These are phyloP conservation scores for Posidonia australis DNA, from an alignment of 106 monocot species.

Conservation along the genomic window DNA sequence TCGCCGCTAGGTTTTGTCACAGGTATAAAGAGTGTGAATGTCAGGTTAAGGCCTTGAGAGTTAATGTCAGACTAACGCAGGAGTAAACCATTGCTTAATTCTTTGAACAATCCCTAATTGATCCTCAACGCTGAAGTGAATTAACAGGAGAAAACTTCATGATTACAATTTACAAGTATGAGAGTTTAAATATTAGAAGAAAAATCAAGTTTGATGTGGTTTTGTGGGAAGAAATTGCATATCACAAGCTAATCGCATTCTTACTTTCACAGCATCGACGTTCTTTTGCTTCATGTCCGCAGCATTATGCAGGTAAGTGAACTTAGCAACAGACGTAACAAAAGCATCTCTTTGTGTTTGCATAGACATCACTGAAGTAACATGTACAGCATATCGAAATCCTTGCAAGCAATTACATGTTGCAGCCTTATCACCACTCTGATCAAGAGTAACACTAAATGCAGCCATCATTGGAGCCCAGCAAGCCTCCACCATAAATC, in stretches of 20 bases:
- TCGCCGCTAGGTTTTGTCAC: no score
- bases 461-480: conserved; percentile 99
- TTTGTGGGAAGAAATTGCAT: no score
- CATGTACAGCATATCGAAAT: conserved; percentile 82
- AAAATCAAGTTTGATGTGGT: not conserved
- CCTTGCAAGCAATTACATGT: conserved; percentile 73
- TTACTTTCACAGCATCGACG: conserved; percentile 97
- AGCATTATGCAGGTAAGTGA: conserved; percentile 88
- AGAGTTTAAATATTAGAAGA: no score
- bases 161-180: no score
- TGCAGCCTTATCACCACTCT: conserved; percentile 71
- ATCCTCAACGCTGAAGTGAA: no score
- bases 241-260: not conserved
- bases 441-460: conserved; percentile 94
- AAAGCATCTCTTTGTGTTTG: conserved; percentile 98
- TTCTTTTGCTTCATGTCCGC: conserved; percentile 99
- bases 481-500: conserved; percentile 91
- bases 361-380: conserved; percentile 92
- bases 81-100: no score
- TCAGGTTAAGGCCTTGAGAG: no score
- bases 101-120: no score
- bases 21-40: no score
- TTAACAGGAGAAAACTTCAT: no score
- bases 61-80: no score
- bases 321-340: conserved; percentile 97